Evolutionary conservation across 768 basidiomycete genomes (phyloP), one percentile per base, ranked within the genome.

Genomic region (Rhizopogon roseolus): DNA sequence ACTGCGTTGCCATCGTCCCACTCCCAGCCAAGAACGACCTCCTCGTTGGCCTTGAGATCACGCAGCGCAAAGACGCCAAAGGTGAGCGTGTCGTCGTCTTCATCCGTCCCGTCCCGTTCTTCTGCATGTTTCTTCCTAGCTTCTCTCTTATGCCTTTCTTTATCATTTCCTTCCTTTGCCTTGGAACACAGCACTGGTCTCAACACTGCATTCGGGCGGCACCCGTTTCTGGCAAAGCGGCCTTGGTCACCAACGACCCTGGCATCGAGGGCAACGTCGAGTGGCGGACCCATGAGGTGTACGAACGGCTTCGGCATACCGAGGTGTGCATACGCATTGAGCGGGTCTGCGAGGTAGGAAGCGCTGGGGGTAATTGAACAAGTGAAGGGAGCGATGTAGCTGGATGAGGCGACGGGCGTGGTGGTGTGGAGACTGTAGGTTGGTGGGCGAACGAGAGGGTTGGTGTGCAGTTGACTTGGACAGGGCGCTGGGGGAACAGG

Each of bases 1-100:
- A 95, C 81, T 1, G 86, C 84, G 64, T 92, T 89, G 2, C 84
- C 84, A 62, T 98, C 95, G 61, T 98, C 94, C 95, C 95, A 98
- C 66, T 97, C 93, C 93, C 95, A 98, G 0, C 88, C 89, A 0
- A 98, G 71, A 0, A 94, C 83, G 17, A 98, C 81, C 71, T 98
- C 95, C 58, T 94, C 93, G 45, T 87, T 78, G 34, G 81, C 81
- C 52, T 79, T 80, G 58, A 98, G 76, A 56, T 90, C 88, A 10
- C 82, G 71, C 16, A 85, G 69, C 1, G 94, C 90, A 58, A 93
- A 95, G 0, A 97, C 73, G 0, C 84, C 93, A 64, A 97, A 95
- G 0, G 77, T 72, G 1, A 94, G 69, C 2, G 73, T 68, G 11
- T 73, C 62, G 32, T 71, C 60, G 49, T 65, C 68, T 2, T 41